These are phyloP conservation scores for Babesia ovata DNA, from an alignment of 169 alveolate species.

Conservation along the genomic window DNA sequence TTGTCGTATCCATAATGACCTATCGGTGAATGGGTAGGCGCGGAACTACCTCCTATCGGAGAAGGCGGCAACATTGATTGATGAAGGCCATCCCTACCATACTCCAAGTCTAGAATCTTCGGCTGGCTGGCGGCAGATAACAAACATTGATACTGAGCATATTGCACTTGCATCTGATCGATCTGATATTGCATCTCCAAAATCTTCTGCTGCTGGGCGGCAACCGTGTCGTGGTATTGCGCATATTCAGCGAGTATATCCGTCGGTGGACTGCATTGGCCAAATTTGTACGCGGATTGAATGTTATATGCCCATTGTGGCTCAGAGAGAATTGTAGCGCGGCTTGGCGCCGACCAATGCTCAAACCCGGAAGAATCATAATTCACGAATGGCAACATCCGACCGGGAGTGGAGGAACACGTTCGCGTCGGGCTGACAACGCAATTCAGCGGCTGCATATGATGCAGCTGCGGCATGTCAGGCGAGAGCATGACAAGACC, in stretches of 20 bases:
- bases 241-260: constrained; percentile 19
- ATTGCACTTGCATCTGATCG: constrained; percentile 15
- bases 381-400: neutral
- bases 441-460: neutral
- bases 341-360: neutral
- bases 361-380: neutral
- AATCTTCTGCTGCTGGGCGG: neutral
- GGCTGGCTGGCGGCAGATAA: neutral
- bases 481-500: neutral
- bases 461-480: neutral
- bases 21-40: neutral
- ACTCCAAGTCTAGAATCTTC: neutral
- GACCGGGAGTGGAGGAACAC: neutral
- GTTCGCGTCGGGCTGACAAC: neutral
- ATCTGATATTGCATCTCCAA: constrained; percentile 1
- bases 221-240: constrained; percentile 17
- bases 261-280: neutral
- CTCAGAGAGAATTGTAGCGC: neutral
- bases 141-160: constrained; percentile 7
- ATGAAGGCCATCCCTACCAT: neutral
- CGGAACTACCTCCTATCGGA: neutral
- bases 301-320: neutral
- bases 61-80: neutral
- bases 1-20: neutral
- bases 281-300: neutral